Conservation (phyloP, 306 rosid genomes). For the Glycine latifolia region DNA sequence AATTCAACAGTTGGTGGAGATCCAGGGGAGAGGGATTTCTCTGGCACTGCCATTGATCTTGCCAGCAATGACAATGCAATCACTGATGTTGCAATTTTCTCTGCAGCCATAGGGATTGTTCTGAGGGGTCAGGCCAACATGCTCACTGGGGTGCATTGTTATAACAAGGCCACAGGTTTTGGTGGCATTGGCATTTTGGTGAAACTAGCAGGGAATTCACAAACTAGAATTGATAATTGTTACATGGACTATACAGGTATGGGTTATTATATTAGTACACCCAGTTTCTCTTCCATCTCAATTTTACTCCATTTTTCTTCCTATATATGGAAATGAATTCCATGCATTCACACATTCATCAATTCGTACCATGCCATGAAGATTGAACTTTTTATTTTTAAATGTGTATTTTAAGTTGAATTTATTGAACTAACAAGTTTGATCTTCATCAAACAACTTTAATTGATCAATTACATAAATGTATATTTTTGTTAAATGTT, state of each 20-base stretch:
- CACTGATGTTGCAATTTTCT: conserved; percentile 56
- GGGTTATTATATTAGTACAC: neutral
- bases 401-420: too few species aligned
- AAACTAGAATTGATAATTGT: conserved; percentile 67
- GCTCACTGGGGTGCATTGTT: conserved; percentile 67
- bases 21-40: conserved; percentile 50
- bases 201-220: conserved; percentile 57
- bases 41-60: conserved; percentile 64
- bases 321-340: too few species aligned
- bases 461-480: too few species aligned
- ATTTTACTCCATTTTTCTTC: neutral
- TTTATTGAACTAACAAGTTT: too few species aligned
- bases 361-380: too few species aligned
- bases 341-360: neutral
- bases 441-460: too few species aligned
- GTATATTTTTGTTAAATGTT: too few species aligned
- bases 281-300: neutral
- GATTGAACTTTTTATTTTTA: too few species aligned
- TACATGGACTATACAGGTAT: conserved; percentile 64
- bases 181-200: conserved; percentile 71
- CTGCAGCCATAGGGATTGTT: conserved; percentile 59
- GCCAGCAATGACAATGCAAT: conserved; percentile 62
- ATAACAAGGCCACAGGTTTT: conserved; percentile 66
- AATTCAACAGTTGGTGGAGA: conserved; percentile 68
- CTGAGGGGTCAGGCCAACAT: conserved; percentile 74